phyloP scores from a whole-genome alignment of 1,284 basidiomycete genomes.

The Cryptococcus sp. region DNA sequence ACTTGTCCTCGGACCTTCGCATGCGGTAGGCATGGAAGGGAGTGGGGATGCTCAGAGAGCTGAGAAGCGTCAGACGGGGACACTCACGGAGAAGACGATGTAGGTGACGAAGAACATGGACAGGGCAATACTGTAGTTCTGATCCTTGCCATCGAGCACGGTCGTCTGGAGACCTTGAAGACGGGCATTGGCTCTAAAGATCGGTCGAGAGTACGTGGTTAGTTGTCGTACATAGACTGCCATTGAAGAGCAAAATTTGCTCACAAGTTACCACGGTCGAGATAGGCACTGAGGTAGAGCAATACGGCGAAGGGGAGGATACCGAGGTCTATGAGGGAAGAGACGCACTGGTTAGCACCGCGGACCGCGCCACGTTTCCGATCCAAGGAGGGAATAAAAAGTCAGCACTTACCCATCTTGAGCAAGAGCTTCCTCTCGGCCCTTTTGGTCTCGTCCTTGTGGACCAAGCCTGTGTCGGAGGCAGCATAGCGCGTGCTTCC shows the following conservation, averaged over 20 bases:
- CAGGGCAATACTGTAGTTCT: slow-evolving; percentile 52
- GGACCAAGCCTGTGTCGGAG: slow-evolving; percentile 34
- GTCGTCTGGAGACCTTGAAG: slow-evolving; percentile 47
- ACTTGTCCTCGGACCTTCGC: background rate
- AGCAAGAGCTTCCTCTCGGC: slow-evolving; percentile 44
- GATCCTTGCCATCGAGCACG: slow-evolving; percentile 45
- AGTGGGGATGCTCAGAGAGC: background rate
- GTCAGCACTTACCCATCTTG: slow-evolving; percentile 42
- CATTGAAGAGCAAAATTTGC: slow-evolving; percentile 6
- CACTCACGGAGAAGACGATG: slow-evolving; percentile 47
- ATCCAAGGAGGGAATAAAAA: background rate
- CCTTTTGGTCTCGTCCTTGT: slow-evolving; percentile 28
- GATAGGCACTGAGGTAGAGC: slow-evolving; percentile 55
- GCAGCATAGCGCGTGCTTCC: slow-evolving; percentile 32
- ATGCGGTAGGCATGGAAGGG: slow-evolving; percentile 8
- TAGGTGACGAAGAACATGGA: slow-evolving; percentile 54
- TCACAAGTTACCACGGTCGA: slow-evolving; percentile 52
- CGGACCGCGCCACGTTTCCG: too few relatives aligned
- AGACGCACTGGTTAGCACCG: background rate
- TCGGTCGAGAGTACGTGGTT: background rate
- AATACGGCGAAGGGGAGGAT: slow-evolving; percentile 55
- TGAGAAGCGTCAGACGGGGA: slow-evolving; percentile 12
- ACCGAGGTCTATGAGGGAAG: slow-evolving; percentile 37
- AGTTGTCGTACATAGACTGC: slow-evolving; percentile 5
- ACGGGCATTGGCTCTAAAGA: slow-evolving; percentile 43